Conservation (phyloP, 345 rosid species). For the Eucalyptus erythrocorys region DNA sequence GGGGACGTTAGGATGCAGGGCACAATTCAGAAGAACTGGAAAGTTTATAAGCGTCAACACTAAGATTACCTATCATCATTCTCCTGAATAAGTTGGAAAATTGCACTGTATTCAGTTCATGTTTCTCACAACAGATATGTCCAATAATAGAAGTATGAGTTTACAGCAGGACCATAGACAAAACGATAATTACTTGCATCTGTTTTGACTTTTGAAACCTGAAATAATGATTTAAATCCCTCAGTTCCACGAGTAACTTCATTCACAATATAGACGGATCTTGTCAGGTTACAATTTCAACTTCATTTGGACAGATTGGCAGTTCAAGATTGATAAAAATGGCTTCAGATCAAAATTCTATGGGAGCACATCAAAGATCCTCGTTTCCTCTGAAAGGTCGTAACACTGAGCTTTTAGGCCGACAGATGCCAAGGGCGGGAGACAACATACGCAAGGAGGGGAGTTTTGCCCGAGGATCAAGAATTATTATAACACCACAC, state of each 20-base stretch:
- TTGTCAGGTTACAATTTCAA: neutral
- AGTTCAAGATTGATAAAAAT: conserved; percentile 11
- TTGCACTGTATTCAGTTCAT: neutral
- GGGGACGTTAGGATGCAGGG: neutral
- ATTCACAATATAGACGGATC: neutral
- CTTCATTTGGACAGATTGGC: conserved; percentile 16
- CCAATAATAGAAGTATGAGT: neutral
- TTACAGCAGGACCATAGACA: neutral
- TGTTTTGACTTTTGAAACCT: neutral
- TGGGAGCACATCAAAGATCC: conserved; percentile 6
- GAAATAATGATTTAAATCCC: neutral
- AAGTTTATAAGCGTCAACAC: neutral
- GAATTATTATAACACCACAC: conserved; percentile 13
- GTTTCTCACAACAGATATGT: neutral
- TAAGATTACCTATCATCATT: neutral
- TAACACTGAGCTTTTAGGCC: conserved; percentile 8
- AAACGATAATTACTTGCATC: neutral
- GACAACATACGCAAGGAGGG: conserved; percentile 10
- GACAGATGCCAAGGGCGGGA: conserved; percentile 9
- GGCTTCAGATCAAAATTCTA: neutral
- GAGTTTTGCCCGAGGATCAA: conserved; percentile 59
- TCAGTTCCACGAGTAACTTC: neutral
- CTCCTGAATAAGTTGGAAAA: neutral
- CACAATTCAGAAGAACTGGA: neutral
- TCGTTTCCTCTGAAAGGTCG: conserved; percentile 10